Conservation (phyloP, 257 asterid genomes). For the Penstemon barbatus region DNA sequence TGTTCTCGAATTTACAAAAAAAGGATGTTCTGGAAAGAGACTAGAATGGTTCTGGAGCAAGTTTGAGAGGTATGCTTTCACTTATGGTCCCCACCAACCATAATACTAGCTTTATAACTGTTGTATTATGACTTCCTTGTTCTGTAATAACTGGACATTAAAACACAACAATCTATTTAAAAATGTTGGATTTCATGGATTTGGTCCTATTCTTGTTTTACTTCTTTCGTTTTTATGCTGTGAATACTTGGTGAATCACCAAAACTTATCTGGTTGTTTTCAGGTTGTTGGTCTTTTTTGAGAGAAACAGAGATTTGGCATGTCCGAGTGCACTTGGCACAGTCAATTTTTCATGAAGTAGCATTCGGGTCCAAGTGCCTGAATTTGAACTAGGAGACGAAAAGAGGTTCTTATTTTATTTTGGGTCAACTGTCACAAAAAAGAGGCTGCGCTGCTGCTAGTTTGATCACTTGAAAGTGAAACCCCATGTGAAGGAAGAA, state of each 20-base stretch:
- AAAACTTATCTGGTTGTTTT: neutral
- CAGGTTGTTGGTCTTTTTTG: neutral
- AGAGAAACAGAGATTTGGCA: constrained; percentile 4
- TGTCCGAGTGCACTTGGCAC: no score
- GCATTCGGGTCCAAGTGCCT: no score
- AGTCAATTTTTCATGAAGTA: no score
- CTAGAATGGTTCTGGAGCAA: constrained; percentile 1
- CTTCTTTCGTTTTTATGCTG: neutral
- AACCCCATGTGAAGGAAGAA: no score
- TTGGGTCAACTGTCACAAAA: no score
- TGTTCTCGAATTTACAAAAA: no score
- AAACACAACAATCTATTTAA: neutral
- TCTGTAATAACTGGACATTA: neutral
- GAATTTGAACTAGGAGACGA: no score
- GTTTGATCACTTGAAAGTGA: no score
- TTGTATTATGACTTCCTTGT: neutral
- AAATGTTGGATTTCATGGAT: neutral
- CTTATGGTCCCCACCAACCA: neutral
- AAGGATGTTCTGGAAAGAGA: neutral
- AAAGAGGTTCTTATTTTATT: no score
- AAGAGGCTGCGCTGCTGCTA: no score
- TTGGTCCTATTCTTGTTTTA: neutral
- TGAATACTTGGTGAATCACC: neutral
- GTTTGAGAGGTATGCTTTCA: constrained; percentile 29
- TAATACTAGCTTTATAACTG: neutral